Conservation (phyloP, 345 rosid species). For the Hibiscus trionum region DNA sequence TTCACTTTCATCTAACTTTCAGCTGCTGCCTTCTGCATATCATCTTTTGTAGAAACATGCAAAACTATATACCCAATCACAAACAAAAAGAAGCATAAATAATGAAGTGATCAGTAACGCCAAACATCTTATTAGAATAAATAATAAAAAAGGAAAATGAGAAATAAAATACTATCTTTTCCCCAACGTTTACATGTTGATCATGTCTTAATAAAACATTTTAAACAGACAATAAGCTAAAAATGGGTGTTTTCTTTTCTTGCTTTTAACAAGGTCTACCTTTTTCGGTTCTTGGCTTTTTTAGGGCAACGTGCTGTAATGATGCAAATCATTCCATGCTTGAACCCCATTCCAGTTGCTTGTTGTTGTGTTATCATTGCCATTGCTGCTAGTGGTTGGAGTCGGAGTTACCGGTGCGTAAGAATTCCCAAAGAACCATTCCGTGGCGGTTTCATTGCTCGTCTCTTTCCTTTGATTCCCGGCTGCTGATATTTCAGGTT, state of each 20-base stretch:
- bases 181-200: conserved; percentile 21
- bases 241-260: background rate
- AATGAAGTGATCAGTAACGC: conserved; percentile 1
- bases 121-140: conserved; percentile 16
- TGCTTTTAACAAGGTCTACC: conserved; percentile 4
- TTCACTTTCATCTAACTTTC: conserved; percentile 12
- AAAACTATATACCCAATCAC: background rate
- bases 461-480: conserved; percentile 31
- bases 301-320: conserved; percentile 42
- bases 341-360: conserved; percentile 34
- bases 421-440: conserved; percentile 69
- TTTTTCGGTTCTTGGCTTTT: conserved; percentile 16
- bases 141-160: background rate
- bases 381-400: conserved; percentile 29
- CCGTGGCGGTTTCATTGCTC: conserved; percentile 36
- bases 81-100: background rate
- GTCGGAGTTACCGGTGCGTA: conserved; percentile 32
- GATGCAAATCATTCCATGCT: conserved; percentile 45
- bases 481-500: conserved; percentile 17
- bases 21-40: conserved; percentile 6
- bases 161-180: conserved; percentile 2
- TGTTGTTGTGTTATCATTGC: conserved; percentile 15
- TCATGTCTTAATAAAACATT: conserved; percentile 12
- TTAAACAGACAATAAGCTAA: conserved; percentile 27
- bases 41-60: background rate